Evolutionary conservation across 768 basidiomycete genomes (phyloP).

Genomic region (Boletus sp.): DNA sequence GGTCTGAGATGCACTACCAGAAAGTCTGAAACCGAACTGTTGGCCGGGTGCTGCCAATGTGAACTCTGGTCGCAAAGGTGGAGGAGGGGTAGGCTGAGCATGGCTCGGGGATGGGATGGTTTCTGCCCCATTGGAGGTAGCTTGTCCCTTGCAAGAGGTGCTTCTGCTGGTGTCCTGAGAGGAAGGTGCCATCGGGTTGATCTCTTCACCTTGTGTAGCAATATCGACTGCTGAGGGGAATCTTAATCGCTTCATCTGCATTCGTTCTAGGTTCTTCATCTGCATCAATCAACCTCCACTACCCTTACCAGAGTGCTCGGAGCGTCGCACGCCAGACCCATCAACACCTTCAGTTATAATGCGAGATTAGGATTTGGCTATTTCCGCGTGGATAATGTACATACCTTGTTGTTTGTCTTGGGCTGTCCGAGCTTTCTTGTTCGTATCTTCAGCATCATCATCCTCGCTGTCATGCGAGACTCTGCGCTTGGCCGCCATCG

Average conservation of each 20-base stretch:
- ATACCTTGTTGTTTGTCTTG: not conserved
- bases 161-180: not conserved
- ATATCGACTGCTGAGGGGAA: not conserved
- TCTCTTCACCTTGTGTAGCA: not conserved
- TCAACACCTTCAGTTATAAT: too few relatives aligned
- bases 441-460: not conserved
- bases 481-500: not conserved
- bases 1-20: not conserved
- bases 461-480: not conserved
- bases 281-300: not conserved
- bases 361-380: too few relatives aligned
- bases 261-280: not conserved
- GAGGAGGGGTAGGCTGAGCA: too few relatives aligned
- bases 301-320: not conserved
- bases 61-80: not conserved
- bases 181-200: conserved; percentile 7
- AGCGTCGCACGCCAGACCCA: not conserved
- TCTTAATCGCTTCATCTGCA: not conserved
- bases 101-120: too few relatives aligned
- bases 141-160: not conserved
- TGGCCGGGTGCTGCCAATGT: not conserved
- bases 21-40: not conserved
- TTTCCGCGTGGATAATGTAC: too few relatives aligned
- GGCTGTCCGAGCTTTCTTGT: not conserved
- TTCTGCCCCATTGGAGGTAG: not conserved